Conservation (phyloP, 2,329 filamentous ascomycete species). For the Chaetomiaceae sp. region DNA sequence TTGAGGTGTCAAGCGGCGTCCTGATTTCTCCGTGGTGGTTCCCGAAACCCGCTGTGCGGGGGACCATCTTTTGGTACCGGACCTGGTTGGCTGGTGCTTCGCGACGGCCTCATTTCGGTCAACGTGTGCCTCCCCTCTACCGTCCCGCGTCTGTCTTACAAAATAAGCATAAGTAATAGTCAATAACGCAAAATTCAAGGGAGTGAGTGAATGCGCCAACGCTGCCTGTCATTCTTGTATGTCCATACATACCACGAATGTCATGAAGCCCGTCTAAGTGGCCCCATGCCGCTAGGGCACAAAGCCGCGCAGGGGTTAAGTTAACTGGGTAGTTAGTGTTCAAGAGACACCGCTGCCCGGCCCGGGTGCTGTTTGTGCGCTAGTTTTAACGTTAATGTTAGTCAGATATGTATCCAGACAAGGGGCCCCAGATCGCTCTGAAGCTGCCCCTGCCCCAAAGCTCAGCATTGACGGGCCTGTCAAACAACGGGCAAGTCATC, state of each 20-base stretch:
- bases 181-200: background rate
- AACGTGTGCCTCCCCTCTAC: background rate
- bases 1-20: background rate
- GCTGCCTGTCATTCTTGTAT: background rate
- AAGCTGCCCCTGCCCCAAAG: background rate
- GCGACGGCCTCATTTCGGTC: slow-evolving; percentile 24
- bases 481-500: too few relatives aligned
- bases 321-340: too few relatives aligned
- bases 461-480: slow-evolving; percentile 4
- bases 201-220: too few relatives aligned
- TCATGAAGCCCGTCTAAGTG: background rate
- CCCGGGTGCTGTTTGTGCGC: background rate
- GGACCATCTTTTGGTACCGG: slow-evolving; percentile 6
- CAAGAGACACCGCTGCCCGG: too few relatives aligned
- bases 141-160: slow-evolving; percentile 1
- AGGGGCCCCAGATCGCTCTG: background rate
- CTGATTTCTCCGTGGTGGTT: background rate
- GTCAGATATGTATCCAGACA: too few relatives aligned
- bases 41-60: background rate
- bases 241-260: background rate
- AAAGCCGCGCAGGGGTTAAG: background rate
- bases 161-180: background rate
- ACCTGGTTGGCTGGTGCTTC: slow-evolving; percentile 19
- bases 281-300: background rate
- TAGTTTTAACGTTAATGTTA: too few relatives aligned